phyloP scores from a whole-genome alignment of 371 early-diverging fungal species.

The Mortierella sp. region DNA sequence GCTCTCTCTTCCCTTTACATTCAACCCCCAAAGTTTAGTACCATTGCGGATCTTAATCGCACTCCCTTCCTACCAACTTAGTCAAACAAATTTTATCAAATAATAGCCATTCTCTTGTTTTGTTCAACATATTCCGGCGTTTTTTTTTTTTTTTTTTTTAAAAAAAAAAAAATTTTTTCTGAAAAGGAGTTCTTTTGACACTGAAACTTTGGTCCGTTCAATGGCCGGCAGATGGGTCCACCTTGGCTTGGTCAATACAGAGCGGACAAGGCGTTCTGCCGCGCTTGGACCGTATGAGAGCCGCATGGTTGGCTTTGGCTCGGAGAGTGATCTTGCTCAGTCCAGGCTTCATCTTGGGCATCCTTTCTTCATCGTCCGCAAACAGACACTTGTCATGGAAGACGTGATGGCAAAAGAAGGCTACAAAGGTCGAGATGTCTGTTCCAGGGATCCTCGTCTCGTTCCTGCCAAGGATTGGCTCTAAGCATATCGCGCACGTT shows the following conservation, averaged over 20 bases:
- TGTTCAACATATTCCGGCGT: not conserved
- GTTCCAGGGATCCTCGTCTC: conserved; percentile 31
- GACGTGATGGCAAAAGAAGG: conserved; percentile 83
- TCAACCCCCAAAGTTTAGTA: too few relatives aligned
- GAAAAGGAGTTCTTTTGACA: too few relatives aligned
- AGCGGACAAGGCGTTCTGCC: conserved; percentile 64
- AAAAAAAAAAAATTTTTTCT: not conserved
- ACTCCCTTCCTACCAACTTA: not conserved
- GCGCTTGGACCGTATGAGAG: conserved; percentile 60
- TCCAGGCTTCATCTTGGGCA: conserved; percentile 45
- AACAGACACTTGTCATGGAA: conserved; percentile 77
- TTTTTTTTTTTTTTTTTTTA: conserved; percentile 1
- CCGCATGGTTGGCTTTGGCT: conserved; percentile 66
- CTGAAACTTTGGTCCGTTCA: too few relatives aligned
- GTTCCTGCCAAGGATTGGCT: conserved; percentile 63
- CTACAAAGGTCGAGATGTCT: conserved; percentile 45
- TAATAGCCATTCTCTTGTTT: too few relatives aligned
- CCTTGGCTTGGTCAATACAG: conserved; percentile 65
- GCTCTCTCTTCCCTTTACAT: too few relatives aligned
- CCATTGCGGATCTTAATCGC: too few relatives aligned
- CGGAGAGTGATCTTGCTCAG: conserved; percentile 51
- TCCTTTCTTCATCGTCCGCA: conserved; percentile 31
- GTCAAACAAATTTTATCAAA: too few relatives aligned
- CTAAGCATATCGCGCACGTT: conserved; percentile 71
- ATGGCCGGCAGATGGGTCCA: conserved; percentile 12